Conservation (phyloP, 495 filamentous ascomycete genomes). For the Niebla homalea region DNA sequence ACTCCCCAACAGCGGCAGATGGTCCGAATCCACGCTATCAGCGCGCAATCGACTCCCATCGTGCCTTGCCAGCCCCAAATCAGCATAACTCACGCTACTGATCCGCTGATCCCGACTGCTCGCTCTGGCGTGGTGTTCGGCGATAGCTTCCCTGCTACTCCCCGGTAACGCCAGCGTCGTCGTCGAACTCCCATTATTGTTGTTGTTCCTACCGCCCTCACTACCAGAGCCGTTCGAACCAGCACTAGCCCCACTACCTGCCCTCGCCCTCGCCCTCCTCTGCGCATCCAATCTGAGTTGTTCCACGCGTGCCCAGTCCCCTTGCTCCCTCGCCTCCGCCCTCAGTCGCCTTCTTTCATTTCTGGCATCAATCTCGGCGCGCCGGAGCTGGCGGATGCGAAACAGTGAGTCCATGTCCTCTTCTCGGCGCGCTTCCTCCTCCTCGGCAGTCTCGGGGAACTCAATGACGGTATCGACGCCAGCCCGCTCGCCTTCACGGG, state of each 20-base stretch:
- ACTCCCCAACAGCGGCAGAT: constrained; percentile 57
- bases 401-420: constrained; percentile 88
- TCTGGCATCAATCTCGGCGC: constrained; percentile 61
- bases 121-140: constrained; percentile 51
- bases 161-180: constrained; percentile 4
- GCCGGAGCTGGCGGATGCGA: constrained; percentile 70
- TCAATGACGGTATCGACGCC: constrained; percentile 91
- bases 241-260: constrained; percentile 18
- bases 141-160: constrained; percentile 34
- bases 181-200: neutral
- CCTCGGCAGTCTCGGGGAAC: constrained; percentile 55
- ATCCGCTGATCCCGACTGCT: constrained; percentile 58
- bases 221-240: constrained; percentile 14
- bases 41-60: constrained; percentile 81
- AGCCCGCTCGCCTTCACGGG: constrained; percentile 76
- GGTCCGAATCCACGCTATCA: constrained; percentile 64
- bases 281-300: constrained; percentile 38
- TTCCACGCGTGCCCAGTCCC: constrained; percentile 50
- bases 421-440: constrained; percentile 72
- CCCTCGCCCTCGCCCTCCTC: constrained; percentile 18
- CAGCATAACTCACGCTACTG: constrained; percentile 73
- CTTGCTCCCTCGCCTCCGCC: constrained; percentile 54
- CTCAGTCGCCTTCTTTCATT: constrained; percentile 55
- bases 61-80: constrained; percentile 72
- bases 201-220: neutral